Percentiles rank a stretch among this genome's conserved stretches.
These are phyloP conservation scores for Tilletiopsis washingtonensis DNA, from an alignment of 1,284 basidiomycete species.

Conservation along the genomic window DNA sequence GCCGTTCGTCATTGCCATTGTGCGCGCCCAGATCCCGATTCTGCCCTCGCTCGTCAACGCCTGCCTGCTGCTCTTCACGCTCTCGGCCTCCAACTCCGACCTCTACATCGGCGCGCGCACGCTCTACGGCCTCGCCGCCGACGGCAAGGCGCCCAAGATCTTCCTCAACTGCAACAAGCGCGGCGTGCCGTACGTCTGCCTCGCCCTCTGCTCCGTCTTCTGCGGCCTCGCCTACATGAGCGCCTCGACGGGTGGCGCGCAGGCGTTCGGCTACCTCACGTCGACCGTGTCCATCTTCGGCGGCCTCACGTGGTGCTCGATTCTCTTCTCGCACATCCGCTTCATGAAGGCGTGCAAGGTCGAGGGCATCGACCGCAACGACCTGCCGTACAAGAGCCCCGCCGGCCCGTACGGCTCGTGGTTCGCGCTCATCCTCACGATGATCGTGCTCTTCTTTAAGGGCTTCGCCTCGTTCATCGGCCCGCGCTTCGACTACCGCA, in stretches of 20 bases:
- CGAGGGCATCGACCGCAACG: slow-evolving; percentile 62
- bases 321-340: slow-evolving; percentile 67
- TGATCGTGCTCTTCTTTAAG: slow-evolving; percentile 64
- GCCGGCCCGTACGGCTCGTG: slow-evolving; percentile 51
- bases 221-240: slow-evolving; percentile 58
- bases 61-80: slow-evolving; percentile 52
- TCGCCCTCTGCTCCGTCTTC: slow-evolving; percentile 7
- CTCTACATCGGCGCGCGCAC: slow-evolving; percentile 55
- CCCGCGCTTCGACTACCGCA: slow-evolving; percentile 66
- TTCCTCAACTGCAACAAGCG: slow-evolving; percentile 1
- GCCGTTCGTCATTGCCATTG: slow-evolving; percentile 70
- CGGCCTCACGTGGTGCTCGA: slow-evolving; percentile 55
- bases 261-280: slow-evolving; percentile 20
- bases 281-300: slow-evolving; percentile 48
- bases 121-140: slow-evolving; percentile 53
- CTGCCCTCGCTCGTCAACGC: slow-evolving; percentile 46
- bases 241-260: slow-evolving; percentile 55
- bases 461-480: slow-evolving; percentile 52
- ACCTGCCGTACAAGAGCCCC: slow-evolving; percentile 54
- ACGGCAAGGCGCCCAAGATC: slow-evolving; percentile 51
- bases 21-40: background rate
- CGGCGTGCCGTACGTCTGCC: slow-evolving; percentile 6
- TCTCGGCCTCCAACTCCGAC: slow-evolving; percentile 55
- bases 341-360: slow-evolving; percentile 67
- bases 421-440: slow-evolving; percentile 55